Percentiles rank a stretch among this genome's conserved stretches.
Evolutionary conservation across 2,329 filamentous ascomycete species (phyloP).

Genomic region (Sporothrix brasiliensis): DNA sequence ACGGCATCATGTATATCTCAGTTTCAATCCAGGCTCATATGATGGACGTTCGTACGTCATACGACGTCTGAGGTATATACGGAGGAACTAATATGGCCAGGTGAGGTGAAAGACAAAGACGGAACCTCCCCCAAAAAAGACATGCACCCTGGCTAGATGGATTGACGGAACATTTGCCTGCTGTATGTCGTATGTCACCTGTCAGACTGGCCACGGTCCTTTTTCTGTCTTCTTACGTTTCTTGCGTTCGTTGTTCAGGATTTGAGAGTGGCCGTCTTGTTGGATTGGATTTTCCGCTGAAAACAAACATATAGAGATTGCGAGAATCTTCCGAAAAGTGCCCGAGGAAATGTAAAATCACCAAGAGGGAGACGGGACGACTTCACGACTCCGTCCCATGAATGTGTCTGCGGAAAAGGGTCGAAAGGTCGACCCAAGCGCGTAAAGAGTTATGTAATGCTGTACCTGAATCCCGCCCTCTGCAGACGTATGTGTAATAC

Average conservation of each 20-base stretch:
- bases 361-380: slow-evolving; percentile 5
- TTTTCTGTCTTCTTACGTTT: neutral
- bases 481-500: neutral
- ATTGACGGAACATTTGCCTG: no score
- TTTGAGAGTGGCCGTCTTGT: neutral
- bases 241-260: slow-evolving; percentile 2
- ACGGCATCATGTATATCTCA: neutral
- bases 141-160: no score
- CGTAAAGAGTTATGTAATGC: neutral
- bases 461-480: neutral
- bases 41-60: slow-evolving; percentile 5
- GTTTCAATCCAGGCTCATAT: neutral
- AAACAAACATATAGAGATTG: neutral
- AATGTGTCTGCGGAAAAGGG: neutral
- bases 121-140: no score
- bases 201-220: neutral
- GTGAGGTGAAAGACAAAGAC: neutral
- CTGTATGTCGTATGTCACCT: neutral
- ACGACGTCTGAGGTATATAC: no score
- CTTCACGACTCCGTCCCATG: slow-evolving; percentile 5
- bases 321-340: slow-evolving; percentile 8
- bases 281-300: no score
- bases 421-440: neutral
- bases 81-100: slow-evolving; percentile 2
- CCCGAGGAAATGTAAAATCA: neutral